Base-by-base conservation (phyloP, 2,329 filamentous ascomycete genomes). In the Trichoderma hamatum region DNA sequence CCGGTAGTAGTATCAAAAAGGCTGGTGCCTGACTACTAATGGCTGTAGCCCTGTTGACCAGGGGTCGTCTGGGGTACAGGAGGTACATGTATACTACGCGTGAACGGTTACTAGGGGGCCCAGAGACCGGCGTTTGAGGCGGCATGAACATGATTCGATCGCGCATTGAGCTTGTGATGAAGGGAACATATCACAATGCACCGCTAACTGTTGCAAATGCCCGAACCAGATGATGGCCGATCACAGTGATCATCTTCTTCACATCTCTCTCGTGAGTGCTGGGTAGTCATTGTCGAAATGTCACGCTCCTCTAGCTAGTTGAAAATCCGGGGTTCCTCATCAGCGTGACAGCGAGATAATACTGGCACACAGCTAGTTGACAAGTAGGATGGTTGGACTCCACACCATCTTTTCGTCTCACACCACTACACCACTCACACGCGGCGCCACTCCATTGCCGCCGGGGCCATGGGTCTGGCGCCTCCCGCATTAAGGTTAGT, bases 61-160 rank as follows among this genome's bases (percentile, higher is more conserved):
- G 60, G 30, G 30, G 49, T 63, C 59, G 68, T 70, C 68, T 70
- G 68, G 68, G 68, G 68, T 70, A 43, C 68, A 70, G 68, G 61
- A 61, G 63, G 61, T 52, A n/a, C 39, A 43, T 43, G 39, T 9
- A n/a, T n/a, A 51, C 61, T 54, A 66, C 36, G 52, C 67, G 54
- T 30, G 52, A 58, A 58, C 28, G n/a, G 9, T n/a, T 54, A 16
- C 56, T 54, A 24, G 30, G 55, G 43, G 36, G 55, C 30, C 32
- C 54, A 68, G 59, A 62, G 34, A 43, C 65, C 56, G 65, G 32
- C 65, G 56, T 68, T 68, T 68, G 64, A 67, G 39, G 52, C 64
- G 54, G 54, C 64, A 58, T 67, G 51, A 51, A 66, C 64, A 66
- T 67, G 64, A 59, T 59, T 67, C 39, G 54, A 59, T 59, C 19